Evolutionary conservation across 1,284 basidiomycete species (phyloP).

Genomic region (Marasmius tenuissimus): DNA sequence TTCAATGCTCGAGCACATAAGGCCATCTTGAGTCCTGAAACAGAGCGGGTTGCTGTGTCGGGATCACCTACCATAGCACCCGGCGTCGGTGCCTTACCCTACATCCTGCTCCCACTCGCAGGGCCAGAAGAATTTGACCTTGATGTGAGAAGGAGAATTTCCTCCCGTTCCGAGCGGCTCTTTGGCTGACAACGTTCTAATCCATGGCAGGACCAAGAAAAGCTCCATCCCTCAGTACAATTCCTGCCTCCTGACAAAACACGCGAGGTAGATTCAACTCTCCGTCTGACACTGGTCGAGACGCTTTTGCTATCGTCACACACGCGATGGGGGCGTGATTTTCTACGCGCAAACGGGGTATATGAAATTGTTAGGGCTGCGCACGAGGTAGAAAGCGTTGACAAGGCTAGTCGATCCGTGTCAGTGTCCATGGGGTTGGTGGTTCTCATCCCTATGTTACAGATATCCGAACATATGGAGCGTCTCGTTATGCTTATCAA

Average conservation of each 20-base stretch:
- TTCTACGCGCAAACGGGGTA: conserved; percentile 77
- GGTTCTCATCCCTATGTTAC: conserved; percentile 5
- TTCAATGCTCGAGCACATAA: conserved; percentile 70
- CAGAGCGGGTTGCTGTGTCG: conserved; percentile 44
- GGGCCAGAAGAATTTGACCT: conserved; percentile 94
- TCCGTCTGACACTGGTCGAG: conserved; percentile 88
- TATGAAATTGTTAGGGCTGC: conserved; percentile 85
- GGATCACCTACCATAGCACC: conserved; percentile 63
- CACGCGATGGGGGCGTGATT: conserved; percentile 84
- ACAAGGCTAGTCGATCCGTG: conserved; percentile 53
- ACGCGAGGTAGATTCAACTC: conserved; percentile 78
- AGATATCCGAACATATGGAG: conserved; percentile 70
- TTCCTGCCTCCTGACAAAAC: conserved; percentile 85
- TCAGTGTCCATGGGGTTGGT: background rate
- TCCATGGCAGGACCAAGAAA: conserved; percentile 78
- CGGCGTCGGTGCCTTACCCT: conserved; percentile 82
- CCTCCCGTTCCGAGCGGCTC: background rate
- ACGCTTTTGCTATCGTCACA: conserved; percentile 88
- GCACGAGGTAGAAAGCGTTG: conserved; percentile 81
- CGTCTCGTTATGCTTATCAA: conserved; percentile 76
- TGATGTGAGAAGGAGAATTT: conserved; percentile 58
- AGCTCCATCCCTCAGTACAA: conserved; percentile 82
- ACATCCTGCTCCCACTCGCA: conserved; percentile 87
- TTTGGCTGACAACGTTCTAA: conserved; percentile 11
- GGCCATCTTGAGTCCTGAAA: conserved; percentile 68